Percentiles rank a stretch among this genome's conserved stretches.
Conservation (phyloP, 306 rosid species). For the Herpetospermum pedunculosum region DNA sequence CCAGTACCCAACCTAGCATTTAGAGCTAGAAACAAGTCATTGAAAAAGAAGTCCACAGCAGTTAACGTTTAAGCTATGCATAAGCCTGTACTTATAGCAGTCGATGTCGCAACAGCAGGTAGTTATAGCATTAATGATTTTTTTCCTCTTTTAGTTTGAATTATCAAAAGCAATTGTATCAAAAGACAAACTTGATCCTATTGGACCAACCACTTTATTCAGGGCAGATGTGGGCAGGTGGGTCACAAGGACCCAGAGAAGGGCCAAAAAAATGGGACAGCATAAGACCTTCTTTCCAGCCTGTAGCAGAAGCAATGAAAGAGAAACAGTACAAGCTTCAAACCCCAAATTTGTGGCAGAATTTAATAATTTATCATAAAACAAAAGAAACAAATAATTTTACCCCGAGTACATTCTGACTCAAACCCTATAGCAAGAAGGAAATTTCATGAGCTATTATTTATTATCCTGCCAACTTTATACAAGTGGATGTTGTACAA, state of each 20-base stretch:
- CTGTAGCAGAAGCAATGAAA: background rate
- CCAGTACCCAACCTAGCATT: background rate
- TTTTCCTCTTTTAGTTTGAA: background rate
- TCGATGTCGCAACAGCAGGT: constrained; percentile 2
- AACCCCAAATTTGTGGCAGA: background rate
- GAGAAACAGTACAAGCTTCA: background rate
- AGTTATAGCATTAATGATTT: background rate
- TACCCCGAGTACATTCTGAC: background rate
- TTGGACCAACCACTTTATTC: constrained; percentile 9
- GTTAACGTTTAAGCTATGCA: background rate
- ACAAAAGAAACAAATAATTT: background rate
- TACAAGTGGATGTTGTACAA: background rate
- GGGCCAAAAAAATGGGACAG: background rate
- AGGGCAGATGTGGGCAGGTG: constrained; percentile 6
- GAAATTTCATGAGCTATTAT: background rate
- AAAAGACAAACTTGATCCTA: background rate
- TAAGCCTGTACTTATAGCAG: background rate
- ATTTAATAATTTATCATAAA: background rate
- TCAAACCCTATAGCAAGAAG: background rate
- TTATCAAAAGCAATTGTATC: background rate
- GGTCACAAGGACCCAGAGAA: constrained; percentile 5
- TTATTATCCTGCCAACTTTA: background rate
- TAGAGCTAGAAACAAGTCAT: constrained; percentile 3
- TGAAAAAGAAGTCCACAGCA: constrained; percentile 2
- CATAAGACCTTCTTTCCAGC: background rate